These are phyloP conservation scores for Imleria badia DNA, from an alignment of 768 basidiomycete species.

Conservation along the genomic window DNA sequence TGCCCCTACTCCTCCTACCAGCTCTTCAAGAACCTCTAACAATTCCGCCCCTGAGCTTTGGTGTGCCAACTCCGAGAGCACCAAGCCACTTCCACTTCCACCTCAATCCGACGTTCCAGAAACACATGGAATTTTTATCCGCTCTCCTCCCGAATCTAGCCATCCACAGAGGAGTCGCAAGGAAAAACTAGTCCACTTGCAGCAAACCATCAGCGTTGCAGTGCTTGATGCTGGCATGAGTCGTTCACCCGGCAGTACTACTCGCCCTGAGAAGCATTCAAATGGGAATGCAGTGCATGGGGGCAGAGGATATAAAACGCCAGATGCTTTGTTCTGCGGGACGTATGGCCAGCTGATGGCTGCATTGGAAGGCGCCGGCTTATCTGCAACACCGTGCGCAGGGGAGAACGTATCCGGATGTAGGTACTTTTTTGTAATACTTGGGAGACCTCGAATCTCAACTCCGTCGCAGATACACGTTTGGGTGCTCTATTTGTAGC, in stretches of 20 bases:
- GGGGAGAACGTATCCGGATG: constrained; percentile 32
- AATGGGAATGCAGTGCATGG: not conserved
- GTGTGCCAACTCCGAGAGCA: not conserved
- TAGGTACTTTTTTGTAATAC: constrained; percentile 15
- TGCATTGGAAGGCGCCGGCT: constrained; percentile 39
- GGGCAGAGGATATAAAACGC: constrained; percentile 13
- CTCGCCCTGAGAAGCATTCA: not conserved
- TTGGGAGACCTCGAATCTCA: not conserved
- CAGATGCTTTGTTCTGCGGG: constrained; percentile 39
- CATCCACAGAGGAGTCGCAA: constrained; percentile 15
- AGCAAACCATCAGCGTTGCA: constrained; percentile 37
- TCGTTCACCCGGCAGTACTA: constrained; percentile 23
- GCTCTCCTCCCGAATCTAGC: constrained; percentile 10
- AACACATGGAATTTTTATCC: constrained; percentile 26
- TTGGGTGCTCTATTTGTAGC: constrained; percentile 43
- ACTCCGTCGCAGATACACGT: constrained; percentile 33
- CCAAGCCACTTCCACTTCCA: constrained; percentile 21
- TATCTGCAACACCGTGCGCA: constrained; percentile 33
- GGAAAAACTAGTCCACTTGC: constrained; percentile 29
- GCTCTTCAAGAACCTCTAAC: not conserved
- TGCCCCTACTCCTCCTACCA: not conserved
- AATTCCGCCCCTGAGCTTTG: not conserved
- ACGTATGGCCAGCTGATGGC: constrained; percentile 44
- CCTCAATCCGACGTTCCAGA: constrained; percentile 9
- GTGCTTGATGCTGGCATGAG: constrained; percentile 43